Evolutionary conservation across 1,284 basidiomycete species (phyloP), one percentile per base, ranked within the genome.

Genomic region (Ceratobasidium sp.): DNA sequence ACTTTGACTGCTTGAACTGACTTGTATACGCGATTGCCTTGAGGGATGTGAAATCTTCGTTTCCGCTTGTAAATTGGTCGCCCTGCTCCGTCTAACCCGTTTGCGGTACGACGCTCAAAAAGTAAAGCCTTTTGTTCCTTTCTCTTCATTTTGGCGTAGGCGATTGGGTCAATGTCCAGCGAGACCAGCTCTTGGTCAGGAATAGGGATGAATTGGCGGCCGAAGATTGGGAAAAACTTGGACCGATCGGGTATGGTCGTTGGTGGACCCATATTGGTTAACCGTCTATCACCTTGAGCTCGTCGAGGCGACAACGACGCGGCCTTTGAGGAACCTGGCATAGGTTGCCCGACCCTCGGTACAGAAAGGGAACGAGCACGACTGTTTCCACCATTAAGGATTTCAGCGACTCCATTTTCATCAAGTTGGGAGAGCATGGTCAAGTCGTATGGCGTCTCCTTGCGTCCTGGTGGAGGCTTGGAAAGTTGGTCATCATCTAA

Each of bases 1-100:
- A 89, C 6, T 86, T 87, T 76, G 3, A 76, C 74, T 35, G 77
- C 76, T 53, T 74, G 54, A 37, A 76, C 17, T n/a, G 78, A 54
- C 39, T 78, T 68, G n/a, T 66, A 31, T 5, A 78, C 60, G 42
- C 75, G 73, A 20, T 65, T 69, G 37, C 66, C 49, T 4, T 60
- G 61, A 7, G 68, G 63, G 10, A 56, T 58, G 3, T 68, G 42
- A 23, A 60, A 26, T 33, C 63, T 39, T 35, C 71, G 35, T 35
- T 66, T 77, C 23, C 56, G 69, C 35, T 68, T 51, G 15, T 45
- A 66, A n/a, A 71, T 75, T 56, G 54, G 64, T 28, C 68, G 76
- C 28, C 51, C 71, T 37, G 63, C 61, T 65, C 28, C 68, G 64
- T 66, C 77, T 31, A 63, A 28, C 23, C 65, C 71, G 26, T 58